Evolutionary conservation across 441 rosid species (phyloP).

Genomic region (Biscutella auriculata): DNA sequence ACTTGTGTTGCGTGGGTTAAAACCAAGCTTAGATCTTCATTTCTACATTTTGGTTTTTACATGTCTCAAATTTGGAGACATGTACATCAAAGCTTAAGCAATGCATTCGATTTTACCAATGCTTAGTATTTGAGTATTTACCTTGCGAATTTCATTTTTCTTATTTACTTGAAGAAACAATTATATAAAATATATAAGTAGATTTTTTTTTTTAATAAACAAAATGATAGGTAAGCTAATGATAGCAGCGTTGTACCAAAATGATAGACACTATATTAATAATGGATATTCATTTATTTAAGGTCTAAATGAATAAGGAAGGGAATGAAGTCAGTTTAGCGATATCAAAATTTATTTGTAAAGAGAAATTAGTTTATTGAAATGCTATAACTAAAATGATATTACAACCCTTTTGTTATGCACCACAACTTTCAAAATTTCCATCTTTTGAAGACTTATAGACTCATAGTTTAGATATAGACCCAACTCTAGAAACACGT

Average conservation of each 20-base stretch:
- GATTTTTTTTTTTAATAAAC: no score
- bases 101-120: slow-evolving; percentile 19
- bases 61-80: slow-evolving; percentile 17
- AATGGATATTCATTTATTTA: not conserved
- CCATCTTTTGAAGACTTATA: not conserved
- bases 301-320: not conserved
- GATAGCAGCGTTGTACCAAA: no score
- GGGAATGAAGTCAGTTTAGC: not conserved
- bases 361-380: not conserved
- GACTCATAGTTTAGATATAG: not conserved
- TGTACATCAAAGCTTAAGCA: slow-evolving; percentile 19
- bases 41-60: slow-evolving; percentile 17
- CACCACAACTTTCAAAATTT: not conserved
- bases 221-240: no score
- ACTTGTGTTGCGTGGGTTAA: slow-evolving; percentile 18
- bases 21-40: slow-evolving; percentile 18
- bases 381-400: not conserved
- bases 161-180: not conserved
- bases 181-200: no score
- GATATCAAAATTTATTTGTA: not conserved
- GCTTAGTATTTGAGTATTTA: slow-evolving; percentile 4
- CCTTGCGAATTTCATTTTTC: not conserved
- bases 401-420: not conserved
- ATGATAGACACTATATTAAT: not conserved
- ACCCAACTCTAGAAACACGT: not conserved